Conservation (phyloP, 768 basidiomycete genomes). For the Tricholoma sp. region DNA sequence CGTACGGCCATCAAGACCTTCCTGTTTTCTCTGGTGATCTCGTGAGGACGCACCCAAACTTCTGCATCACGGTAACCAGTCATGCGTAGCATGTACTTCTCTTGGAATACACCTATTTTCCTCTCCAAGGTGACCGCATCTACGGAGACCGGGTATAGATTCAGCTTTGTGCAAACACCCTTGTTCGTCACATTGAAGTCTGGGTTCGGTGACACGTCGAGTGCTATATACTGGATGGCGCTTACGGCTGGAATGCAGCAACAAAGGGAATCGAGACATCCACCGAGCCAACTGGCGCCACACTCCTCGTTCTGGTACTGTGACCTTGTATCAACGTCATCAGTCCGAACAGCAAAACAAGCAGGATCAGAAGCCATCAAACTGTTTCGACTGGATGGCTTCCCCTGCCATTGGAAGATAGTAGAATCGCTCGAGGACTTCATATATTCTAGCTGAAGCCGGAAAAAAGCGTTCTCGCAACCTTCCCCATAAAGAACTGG, state of each 20-base stretch:
- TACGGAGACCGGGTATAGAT: background rate
- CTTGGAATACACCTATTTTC: background rate
- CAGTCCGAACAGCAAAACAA: background rate
- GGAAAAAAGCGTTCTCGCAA: background rate
- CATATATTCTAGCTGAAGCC: background rate
- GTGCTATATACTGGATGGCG: background rate
- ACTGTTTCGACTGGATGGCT: background rate
- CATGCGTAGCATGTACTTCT: background rate
- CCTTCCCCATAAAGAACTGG: conserved; percentile 1
- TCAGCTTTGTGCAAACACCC: background rate
- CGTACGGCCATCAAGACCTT: background rate
- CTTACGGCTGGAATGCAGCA: background rate
- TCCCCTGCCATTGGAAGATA: background rate
- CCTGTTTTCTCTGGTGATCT: background rate
- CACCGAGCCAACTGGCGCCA: background rate
- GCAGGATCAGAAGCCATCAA: background rate
- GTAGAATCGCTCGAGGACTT: background rate
- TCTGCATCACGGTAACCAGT: background rate
- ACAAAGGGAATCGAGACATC: background rate
- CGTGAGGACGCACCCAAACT: background rate
- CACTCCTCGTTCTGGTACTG: background rate
- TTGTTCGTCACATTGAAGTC: background rate
- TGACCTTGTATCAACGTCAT: too few species aligned
- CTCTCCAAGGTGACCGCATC: background rate
- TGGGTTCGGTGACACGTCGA: background rate